phyloP scores from a whole-genome alignment of 148 eudicot genomes.

The Dysphania ambrosioides region DNA sequence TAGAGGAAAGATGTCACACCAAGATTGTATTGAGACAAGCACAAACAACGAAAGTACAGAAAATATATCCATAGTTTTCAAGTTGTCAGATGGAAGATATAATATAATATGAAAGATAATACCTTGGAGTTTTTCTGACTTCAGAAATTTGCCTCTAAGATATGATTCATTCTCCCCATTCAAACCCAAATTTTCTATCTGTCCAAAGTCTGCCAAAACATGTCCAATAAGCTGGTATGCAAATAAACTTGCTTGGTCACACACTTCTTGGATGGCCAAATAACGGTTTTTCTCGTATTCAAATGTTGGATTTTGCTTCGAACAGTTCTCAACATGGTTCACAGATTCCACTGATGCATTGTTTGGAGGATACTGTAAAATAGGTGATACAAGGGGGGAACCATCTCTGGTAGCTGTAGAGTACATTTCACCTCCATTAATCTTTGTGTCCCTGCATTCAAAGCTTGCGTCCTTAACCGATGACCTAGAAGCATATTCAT shows the following conservation, averaged over 20 bases:
- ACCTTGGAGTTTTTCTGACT: conserved; percentile 33
- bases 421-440: conserved; percentile 5
- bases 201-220: conserved; percentile 43
- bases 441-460: conserved; percentile 12
- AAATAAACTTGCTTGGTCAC: conserved; percentile 62
- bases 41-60: neutral
- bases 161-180: conserved; percentile 37
- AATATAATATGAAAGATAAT: conserved; percentile 1
- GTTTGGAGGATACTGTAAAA: conserved; percentile 2
- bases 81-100: neutral
- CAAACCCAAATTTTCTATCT: conserved; percentile 35
- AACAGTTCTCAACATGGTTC: conserved; percentile 13
- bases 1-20: too few species aligned
- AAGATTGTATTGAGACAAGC: neutral
- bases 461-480: neutral
- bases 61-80: neutral
- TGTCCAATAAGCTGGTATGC: conserved; percentile 53
- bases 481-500: conserved; percentile 5
- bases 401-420: too few species aligned
- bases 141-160: conserved; percentile 39
- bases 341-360: neutral
- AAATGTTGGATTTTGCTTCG: conserved; percentile 2
- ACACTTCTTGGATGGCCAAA: conserved; percentile 59
- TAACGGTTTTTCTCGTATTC: conserved; percentile 43
- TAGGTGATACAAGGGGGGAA: too few species aligned